Base-by-base conservation (phyloP, 2,329 filamentous ascomycete genomes). In the Huntiella bhutanensis region DNA sequence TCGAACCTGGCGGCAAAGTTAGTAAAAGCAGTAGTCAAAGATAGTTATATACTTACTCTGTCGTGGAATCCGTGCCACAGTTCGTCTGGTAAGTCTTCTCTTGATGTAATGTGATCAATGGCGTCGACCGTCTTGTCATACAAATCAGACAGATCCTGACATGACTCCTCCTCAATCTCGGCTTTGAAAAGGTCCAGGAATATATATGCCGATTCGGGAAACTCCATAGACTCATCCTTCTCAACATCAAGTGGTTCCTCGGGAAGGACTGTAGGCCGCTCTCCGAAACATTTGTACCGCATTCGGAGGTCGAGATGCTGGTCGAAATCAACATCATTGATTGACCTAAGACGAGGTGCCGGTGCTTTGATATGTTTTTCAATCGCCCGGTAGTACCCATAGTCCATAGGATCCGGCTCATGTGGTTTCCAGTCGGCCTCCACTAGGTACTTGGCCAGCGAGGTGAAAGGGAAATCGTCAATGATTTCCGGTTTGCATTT, bases 181-280 rank as follows among this genome's bases (percentile, higher is more conserved):
- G 40, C 32, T 10, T 49, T 36, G 11, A 49, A 35, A 17, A 44
- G 13, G 12, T 38, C 45, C 36, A 49, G 16, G 13, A 37, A 28
- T 13, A 40, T 6, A 35, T 22, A 6, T 13, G 44, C 16, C 5
- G 28, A 13, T n/a, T 36, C 13, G 16, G 49, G 44, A 41, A 50
- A 50, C n/a, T 38, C 28, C 37, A 50, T 41, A 15, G 41, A 22
- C 32, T 50, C 49, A 39, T 50, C 49, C 10, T 33, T 37, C 5
- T 45, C 42, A 17, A 45, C 41, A 28, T 47, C 41, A 6, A 47
- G 35, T 12, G 49, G 49, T 10, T 47, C 49, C 13, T 45, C 43
- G 12, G 48, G 48, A 11, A 49, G 17, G 12, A 42, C 38, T 4
- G 33, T 35, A 32, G 36, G 36, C 13, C 32, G 19, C 15, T 39